Evolutionary conservation across 805 yeast species (phyloP).

Genomic region (Metschnikowia koreensis): DNA sequence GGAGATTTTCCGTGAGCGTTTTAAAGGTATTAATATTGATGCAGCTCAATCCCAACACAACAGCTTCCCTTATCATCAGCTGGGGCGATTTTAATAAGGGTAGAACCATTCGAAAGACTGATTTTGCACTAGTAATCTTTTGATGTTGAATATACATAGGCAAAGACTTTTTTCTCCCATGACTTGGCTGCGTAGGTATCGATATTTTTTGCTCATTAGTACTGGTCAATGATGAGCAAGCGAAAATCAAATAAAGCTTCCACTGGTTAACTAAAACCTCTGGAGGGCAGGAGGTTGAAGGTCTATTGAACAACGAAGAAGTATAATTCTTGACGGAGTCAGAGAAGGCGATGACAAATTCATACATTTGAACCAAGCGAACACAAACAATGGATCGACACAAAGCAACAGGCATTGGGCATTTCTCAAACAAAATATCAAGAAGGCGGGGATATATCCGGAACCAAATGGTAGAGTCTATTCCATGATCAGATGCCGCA

Average conservation of each 20-base stretch:
- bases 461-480: conserved; percentile 96
- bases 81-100: conserved; percentile 76
- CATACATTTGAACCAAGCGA: conserved; percentile 81
- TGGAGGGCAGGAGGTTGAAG: conserved; percentile 45
- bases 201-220: conserved; percentile 79
- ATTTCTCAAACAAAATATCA: conserved; percentile 66
- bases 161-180: conserved; percentile 72
- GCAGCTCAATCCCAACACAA: conserved; percentile 85
- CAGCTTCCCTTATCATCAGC: conserved; percentile 72
- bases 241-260: conserved; percentile 85
- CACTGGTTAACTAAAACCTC: conserved; percentile 80
- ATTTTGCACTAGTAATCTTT: conserved; percentile 86
- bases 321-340: conserved; percentile 40
- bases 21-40: conserved; percentile 86
- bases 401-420: conserved; percentile 92
- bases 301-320: conserved; percentile 34
- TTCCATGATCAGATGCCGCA: conserved; percentile 91
- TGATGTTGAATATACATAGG: conserved; percentile 86
- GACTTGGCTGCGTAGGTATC: conserved; percentile 48
- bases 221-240: conserved; percentile 86
- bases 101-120: conserved; percentile 82
- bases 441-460: conserved; percentile 77
- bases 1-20: conserved; percentile 75
- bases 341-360: conserved; percentile 57
- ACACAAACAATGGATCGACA: conserved; percentile 90